These are phyloP conservation scores for Pharus latifolius DNA, from an alignment of 176 grass and related monocot genomes.

Conservation along the genomic window DNA sequence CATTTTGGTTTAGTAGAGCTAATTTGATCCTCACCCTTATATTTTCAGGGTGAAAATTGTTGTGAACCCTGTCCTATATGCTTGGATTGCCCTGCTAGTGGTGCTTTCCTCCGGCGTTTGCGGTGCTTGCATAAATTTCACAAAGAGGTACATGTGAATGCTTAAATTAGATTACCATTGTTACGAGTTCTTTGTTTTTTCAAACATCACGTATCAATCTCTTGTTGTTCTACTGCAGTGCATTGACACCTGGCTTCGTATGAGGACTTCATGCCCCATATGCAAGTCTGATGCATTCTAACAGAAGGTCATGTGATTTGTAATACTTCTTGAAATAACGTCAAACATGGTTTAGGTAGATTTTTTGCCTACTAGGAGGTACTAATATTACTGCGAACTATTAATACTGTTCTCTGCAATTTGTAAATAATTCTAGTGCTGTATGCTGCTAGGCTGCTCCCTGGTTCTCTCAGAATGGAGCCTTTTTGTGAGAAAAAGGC, in stretches of 20 bases:
- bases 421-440: not conserved
- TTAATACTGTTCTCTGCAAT: not conserved
- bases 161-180: not conserved
- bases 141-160: slow-evolving; percentile 36
- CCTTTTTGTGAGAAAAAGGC: not conserved
- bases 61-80: slow-evolving; percentile 61
- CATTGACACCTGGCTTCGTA: slow-evolving; percentile 80
- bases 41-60: slow-evolving; percentile 24
- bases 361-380: not conserved
- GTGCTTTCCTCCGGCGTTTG: slow-evolving; percentile 49
- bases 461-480: not conserved
- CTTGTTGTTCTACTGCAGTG: slow-evolving; percentile 42
- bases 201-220: not conserved
- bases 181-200: not conserved
- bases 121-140: slow-evolving; percentile 90
- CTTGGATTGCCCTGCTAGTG: slow-evolving; percentile 42
- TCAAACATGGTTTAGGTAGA: not conserved
- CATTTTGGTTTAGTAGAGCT: slow-evolving; percentile 1
- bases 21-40: not conserved
- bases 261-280: slow-evolving; percentile 54
- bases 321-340: not conserved
- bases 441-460: not conserved
- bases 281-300: slow-evolving; percentile 62
- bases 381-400: too few species aligned
- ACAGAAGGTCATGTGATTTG: not conserved